Base-by-base conservation (phyloP, 106 monocot species). In the Dendrobium chrysotoxum region DNA sequence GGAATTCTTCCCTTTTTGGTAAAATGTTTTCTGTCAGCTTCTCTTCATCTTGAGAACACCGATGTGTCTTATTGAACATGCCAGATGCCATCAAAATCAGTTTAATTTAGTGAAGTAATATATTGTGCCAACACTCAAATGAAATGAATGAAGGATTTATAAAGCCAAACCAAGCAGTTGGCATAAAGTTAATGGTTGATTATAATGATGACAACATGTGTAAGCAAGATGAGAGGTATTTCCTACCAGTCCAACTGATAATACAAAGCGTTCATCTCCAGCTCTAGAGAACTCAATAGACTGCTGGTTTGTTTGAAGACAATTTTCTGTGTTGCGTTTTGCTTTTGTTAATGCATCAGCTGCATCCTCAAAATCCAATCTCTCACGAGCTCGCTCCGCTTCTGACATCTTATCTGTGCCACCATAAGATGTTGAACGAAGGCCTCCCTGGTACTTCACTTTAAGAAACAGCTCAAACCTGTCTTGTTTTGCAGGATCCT, bases 381-480 rank as follows among this genome's bases (percentile, higher is more conserved):
- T 86, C 75, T 98, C 98, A 50, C 95, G 90, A 77, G 98, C 98
- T 80, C 95, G 87, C 28, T 91, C 91, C 65, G 25, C 76, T 57
- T 98, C 95, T 55, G 98, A 91, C 87, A 95, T 84, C 75, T 16
- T 82, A 68, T 53, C 75, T 26, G 74, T 65, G 70, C 78, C 79
- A 55, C 83, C 67, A 78, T 79, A 73, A 79, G 78, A 76, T 64
- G 76, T 72, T 20, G 92, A 83, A 64, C 95, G 92, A 39, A 98
- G 86, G 76, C 98, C 98, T 55, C 95, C 98, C 75, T 98, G 82
- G 66, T 91, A 98, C 76, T 95, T 98, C 65, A 95, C 98, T 81
- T 95, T 98, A 39, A 98, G 83, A 87, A 98, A 98, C 40, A 87
- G 86, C 79, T 98, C 98, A 88, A 98, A 98, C 77, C 98, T 92